These are phyloP conservation scores for Lentinula detonsa DNA, from an alignment of 768 basidiomycete species.

Conservation along the genomic window DNA sequence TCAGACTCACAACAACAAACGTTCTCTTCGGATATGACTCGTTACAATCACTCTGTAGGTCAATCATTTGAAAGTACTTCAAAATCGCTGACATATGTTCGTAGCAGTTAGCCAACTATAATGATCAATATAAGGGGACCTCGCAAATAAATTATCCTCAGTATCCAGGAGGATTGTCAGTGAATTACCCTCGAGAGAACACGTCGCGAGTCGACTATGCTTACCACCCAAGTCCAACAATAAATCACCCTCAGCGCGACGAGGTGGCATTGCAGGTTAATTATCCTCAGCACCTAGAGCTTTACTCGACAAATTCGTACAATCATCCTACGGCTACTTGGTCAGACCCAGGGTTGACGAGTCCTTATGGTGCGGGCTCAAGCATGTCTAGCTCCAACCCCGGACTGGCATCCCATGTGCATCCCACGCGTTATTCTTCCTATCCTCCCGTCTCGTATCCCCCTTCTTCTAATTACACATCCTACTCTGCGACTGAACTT, in stretches of 20 bases:
- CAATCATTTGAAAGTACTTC: background rate
- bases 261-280: background rate
- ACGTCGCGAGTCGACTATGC: background rate
- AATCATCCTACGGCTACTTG: background rate
- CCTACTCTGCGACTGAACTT: background rate
- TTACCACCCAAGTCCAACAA: background rate
- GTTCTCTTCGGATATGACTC: constrained; percentile 2
- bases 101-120: background rate
- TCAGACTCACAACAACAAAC: background rate
- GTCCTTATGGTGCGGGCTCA: background rate
- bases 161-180: background rate
- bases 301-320: background rate
- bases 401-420: background rate
- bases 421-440: background rate
- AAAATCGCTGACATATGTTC: background rate
- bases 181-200: background rate
- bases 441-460: background rate
- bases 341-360: background rate
- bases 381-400: background rate
- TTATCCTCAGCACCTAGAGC: background rate
- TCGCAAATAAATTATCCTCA: background rate
- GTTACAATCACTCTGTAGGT: constrained; percentile 1
- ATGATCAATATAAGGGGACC: background rate
- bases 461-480: background rate
- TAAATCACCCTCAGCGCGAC: background rate